A percentile compares a stretch with the other conserved stretches of the same genome.
These are phyloP conservation scores for Pythium rhizo-oryzae DNA, from an alignment of 352 stramenopile genomes.

Conservation along the genomic window DNA sequence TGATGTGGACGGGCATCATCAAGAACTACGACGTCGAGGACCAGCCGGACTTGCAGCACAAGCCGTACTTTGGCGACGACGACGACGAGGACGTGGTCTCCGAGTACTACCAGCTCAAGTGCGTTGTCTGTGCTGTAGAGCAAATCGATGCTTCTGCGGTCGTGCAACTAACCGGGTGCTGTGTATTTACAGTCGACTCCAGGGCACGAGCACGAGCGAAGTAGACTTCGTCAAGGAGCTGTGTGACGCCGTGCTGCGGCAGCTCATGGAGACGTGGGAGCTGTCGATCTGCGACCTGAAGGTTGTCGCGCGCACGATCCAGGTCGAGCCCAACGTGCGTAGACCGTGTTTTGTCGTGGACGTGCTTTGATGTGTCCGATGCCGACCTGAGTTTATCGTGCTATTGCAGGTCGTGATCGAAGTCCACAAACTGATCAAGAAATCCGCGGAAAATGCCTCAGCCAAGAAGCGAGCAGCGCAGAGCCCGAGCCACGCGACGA, in stretches of 20 bases:
- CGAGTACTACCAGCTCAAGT: constrained; percentile 88
- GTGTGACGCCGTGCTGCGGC: constrained; percentile 62
- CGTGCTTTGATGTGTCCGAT: not conserved
- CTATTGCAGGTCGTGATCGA: constrained; percentile 70
- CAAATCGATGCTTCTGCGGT: too few species aligned
- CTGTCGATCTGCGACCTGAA: constrained; percentile 58
- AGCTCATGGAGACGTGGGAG: constrained; percentile 75
- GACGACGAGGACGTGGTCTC: constrained; percentile 85
- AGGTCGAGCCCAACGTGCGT: constrained; percentile 47
- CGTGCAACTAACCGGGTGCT: too few species aligned
- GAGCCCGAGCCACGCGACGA: not conserved
- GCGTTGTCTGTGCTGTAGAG: too few species aligned
- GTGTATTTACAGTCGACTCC: constrained; percentile 34
- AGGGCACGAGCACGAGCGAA: constrained; percentile 67
- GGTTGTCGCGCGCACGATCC: constrained; percentile 60
- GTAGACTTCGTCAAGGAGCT: constrained; percentile 79
- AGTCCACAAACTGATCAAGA: constrained; percentile 69
- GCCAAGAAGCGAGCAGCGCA: constrained; percentile 13
- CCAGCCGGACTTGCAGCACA: constrained; percentile 73
- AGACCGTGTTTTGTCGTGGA: not conserved
- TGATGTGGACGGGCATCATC: constrained; percentile 80
- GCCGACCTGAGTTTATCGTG: too few species aligned
- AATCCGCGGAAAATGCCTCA: constrained; percentile 35
- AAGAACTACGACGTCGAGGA: constrained; percentile 89
- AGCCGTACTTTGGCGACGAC: constrained; percentile 80